These are phyloP conservation scores for Cochlearia excelsa DNA, from an alignment of 345 rosid genomes.

Conservation along the genomic window DNA sequence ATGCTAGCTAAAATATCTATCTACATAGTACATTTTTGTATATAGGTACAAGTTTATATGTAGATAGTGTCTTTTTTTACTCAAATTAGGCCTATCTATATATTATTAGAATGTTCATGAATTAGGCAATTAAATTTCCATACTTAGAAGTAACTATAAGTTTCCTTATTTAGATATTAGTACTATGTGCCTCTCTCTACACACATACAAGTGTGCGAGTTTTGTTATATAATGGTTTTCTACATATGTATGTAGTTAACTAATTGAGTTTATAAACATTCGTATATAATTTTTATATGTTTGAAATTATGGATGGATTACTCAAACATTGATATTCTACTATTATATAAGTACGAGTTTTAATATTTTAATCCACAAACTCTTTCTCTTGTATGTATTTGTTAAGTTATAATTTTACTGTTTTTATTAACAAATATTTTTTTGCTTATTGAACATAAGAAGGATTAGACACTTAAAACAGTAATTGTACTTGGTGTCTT, in stretches of 20 bases:
- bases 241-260: background rate
- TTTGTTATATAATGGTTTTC: background rate
- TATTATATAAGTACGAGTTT: background rate
- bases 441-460: slow-evolving; percentile 7
- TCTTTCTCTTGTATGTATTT: slow-evolving; percentile 1
- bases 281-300: background rate
- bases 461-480: background rate
- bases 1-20: background rate
- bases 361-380: slow-evolving; percentile 12
- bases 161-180: slow-evolving; percentile 31
- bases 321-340: background rate
- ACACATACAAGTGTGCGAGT: no score
- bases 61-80: slow-evolving; percentile 3
- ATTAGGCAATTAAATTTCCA: background rate
- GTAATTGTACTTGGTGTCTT: slow-evolving; percentile 24
- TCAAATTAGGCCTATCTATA: slow-evolving; percentile 9
- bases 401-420: background rate
- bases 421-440: background rate
- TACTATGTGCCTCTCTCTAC: background rate
- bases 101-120: slow-evolving; percentile 3
- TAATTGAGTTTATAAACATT: background rate
- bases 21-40: background rate
- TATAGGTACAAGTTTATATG: background rate
- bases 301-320: background rate
- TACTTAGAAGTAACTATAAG: background rate